Base-by-base conservation (phyloP, 2,329 filamentous ascomycete genomes). In the Dissoconium aciculare region DNA sequence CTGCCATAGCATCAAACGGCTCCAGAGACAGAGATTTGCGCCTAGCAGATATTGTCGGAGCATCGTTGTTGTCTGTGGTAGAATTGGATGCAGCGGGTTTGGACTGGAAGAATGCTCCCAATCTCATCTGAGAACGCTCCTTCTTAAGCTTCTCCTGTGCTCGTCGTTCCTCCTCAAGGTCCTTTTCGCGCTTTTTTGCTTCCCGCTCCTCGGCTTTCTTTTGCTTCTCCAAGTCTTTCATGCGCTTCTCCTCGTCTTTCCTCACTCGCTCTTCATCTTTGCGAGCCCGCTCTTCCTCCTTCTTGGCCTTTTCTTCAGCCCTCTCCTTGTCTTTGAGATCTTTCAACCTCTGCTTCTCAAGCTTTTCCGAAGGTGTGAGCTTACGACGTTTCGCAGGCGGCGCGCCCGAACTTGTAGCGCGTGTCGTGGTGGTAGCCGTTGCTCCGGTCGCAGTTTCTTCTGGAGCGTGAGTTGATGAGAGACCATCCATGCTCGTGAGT, bases 101-200 rank as follows among this genome's bases (percentile, higher is more conserved):
- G 16, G 43, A 42, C 11, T 35, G 39, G 41, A 64, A 64, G 47
- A 63, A 63, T 12, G 57, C 53, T 28, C 56, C 59, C 19, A 64
- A 46, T 37, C 50, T 39, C 49, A 48, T 50, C 36, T 52, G 50
- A 17, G 36, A 43, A n/a, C 40, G 47, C 33, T 52, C 41, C 25
- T 41, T 46, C 35, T 45, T 50, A 10, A 51, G 31, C 37, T 51
- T 51, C 11, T 45, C 48, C 28, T 51, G 45, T 8, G 38, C 40
- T 29, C 45, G 47, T 12, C 39, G 36, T 23, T 50, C 43, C 32
- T 52, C 44, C 23, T 49, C 46, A 3, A 45, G 27, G 17, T 50
- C 47, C 35, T 51, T 55, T 15, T 58, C 55, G 8, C 56, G 59
- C 35, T 56, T 55, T 35, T 58, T 59, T 16, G 59, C 53, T 31